Conservation (phyloP, 2,329 filamentous ascomycete species). For the Sordariomycetes sp. region DNA sequence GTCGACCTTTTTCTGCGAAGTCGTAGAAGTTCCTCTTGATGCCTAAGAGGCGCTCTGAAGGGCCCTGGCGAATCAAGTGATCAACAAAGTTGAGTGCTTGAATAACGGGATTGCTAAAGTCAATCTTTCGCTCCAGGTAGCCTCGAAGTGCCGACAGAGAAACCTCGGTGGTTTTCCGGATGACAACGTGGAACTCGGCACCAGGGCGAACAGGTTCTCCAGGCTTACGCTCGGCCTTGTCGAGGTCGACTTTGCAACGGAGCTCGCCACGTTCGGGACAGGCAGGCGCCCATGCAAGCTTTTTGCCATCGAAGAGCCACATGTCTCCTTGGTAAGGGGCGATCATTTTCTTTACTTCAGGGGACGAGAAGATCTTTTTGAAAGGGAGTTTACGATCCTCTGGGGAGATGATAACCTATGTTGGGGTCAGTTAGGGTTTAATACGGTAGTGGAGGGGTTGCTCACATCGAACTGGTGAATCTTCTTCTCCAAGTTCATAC, state of each 20-base stretch:
- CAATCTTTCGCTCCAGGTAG: constrained; percentile 53
- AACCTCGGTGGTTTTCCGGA: constrained; percentile 59
- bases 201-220: neutral
- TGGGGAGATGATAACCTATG: constrained; percentile 55
- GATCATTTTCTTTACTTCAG: constrained; percentile 46
- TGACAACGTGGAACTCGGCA: constrained; percentile 43
- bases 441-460: constrained; percentile 10
- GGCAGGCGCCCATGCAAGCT: constrained; percentile 64
- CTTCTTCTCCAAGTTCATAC: constrained; percentile 44
- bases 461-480: constrained; percentile 83
- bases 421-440: constrained; percentile 5
- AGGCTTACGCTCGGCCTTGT: constrained; percentile 24
- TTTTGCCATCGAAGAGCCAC: constrained; percentile 76
- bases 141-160: constrained; percentile 55
- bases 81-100: constrained; percentile 88
- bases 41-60: constrained; percentile 54
- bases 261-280: constrained; percentile 36
- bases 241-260: constrained; percentile 60
- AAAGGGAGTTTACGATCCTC: constrained; percentile 31
- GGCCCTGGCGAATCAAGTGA: constrained; percentile 75
- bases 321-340: constrained; percentile 28
- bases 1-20: constrained; percentile 31
- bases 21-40: constrained; percentile 83
- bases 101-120: constrained; percentile 58
- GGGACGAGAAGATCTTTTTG: constrained; percentile 68